A percentile compares a stretch with the other conserved stretches of the same genome.
These are phyloP conservation scores for Chaetomium strumarium DNA, from an alignment of 2,329 filamentous ascomycete genomes.

Conservation along the genomic window DNA sequence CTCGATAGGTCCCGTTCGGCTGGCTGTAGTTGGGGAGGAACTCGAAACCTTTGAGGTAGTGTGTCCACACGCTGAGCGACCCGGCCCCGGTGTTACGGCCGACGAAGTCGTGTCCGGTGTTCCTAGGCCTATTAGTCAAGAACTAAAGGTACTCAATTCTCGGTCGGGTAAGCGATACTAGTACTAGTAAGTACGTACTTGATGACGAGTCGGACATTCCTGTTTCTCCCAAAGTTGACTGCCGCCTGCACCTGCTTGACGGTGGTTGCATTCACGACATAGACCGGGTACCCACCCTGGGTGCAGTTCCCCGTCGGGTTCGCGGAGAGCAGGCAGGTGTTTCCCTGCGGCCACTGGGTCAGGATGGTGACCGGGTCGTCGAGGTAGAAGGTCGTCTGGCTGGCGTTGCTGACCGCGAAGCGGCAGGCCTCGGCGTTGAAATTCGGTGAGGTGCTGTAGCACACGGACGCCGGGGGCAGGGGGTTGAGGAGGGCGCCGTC, in stretches of 20 bases:
- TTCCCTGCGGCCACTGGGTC: conserved; percentile 31
- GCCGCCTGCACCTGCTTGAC: conserved; percentile 33
- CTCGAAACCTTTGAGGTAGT: conserved; percentile 41
- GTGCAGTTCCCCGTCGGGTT: conserved; percentile 29
- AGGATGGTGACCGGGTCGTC: conserved; percentile 31
- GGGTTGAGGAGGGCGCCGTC: conserved; percentile 29
- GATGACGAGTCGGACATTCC: conserved; percentile 38
- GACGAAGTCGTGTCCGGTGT: conserved; percentile 46
- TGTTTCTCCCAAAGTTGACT: conserved; percentile 35
- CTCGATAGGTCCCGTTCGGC: conserved; percentile 33
- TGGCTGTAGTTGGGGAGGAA: conserved; percentile 31
- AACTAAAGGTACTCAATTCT: no score
- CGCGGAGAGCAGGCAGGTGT: conserved; percentile 27
- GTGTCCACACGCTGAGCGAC: conserved; percentile 48
- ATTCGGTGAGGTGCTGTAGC: conserved; percentile 26
- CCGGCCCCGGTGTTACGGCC: conserved; percentile 36
- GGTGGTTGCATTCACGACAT: conserved; percentile 33
- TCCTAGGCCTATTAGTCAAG: conserved; percentile 22
- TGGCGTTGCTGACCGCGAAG: conserved; percentile 22
- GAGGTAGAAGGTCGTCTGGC: conserved; percentile 24
- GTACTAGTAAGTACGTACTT: conserved; percentile 28
- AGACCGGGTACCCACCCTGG: conserved; percentile 31
- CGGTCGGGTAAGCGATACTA: no score
- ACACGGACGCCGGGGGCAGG: conserved; percentile 27
- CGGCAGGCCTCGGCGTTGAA: conserved; percentile 25